Conservation (phyloP, 1,284 basidiomycete species). For the Ustilago nuda region DNA sequence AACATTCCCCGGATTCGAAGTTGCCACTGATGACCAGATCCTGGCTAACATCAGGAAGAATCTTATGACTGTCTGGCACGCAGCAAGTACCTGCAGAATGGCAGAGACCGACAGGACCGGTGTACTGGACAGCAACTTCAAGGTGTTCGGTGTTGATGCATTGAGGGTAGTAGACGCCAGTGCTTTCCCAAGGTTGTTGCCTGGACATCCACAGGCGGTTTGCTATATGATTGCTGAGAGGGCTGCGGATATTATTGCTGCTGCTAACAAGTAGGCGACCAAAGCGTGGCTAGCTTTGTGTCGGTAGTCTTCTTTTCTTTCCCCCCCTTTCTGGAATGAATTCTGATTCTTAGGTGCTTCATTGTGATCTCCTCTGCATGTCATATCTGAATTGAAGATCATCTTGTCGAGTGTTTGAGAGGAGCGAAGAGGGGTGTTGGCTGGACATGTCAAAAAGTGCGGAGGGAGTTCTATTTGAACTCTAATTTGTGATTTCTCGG, state of each 20-base stretch:
- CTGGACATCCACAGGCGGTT: slow-evolving; percentile 56
- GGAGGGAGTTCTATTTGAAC: not conserved
- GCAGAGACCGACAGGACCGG: slow-evolving; percentile 67
- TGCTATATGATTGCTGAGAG: slow-evolving; percentile 58
- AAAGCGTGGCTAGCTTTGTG: too few species aligned
- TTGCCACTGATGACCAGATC: slow-evolving; percentile 70
- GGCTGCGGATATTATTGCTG: slow-evolving; percentile 37
- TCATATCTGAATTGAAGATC: too few species aligned
- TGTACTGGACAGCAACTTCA: slow-evolving; percentile 72
- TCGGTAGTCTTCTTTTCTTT: too few species aligned
- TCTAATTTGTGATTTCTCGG: slow-evolving; percentile 7
- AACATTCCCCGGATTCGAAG: slow-evolving; percentile 58
- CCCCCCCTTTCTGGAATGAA: not conserved
- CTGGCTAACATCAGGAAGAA: slow-evolving; percentile 69
- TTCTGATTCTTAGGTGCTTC: not conserved
- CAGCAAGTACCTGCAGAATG: slow-evolving; percentile 67
- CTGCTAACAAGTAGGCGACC: slow-evolving; percentile 19
- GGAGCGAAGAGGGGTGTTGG: not conserved
- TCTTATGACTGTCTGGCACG: slow-evolving; percentile 71
- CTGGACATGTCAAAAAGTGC: slow-evolving; percentile 2
- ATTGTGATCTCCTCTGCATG: not conserved
- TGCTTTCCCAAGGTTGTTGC: slow-evolving; percentile 70
- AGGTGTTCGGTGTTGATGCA: slow-evolving; percentile 72
- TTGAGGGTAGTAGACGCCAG: slow-evolving; percentile 73
- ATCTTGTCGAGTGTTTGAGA: not conserved